Evolutionary conservation across 1,284 basidiomycete genomes (phyloP).

Genomic region (Grifola frondosa): DNA sequence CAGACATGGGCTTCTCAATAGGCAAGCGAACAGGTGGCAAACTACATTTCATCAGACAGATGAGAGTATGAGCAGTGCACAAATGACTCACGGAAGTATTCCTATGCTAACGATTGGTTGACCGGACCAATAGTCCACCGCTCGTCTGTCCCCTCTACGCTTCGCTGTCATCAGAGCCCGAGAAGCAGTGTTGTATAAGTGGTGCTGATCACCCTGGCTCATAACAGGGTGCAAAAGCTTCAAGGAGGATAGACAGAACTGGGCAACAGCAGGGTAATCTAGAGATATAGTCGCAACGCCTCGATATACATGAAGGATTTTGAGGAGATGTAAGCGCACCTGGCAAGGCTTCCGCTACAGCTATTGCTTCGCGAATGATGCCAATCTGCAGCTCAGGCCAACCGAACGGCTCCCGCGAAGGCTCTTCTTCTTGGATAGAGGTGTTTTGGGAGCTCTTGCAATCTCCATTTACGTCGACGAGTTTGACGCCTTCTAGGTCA

Average conservation of each 20-base stretch:
- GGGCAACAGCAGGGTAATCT: constrained; percentile 78
- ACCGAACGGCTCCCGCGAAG: constrained; percentile 76
- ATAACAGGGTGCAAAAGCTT: constrained; percentile 68
- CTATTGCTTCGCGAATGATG: constrained; percentile 86
- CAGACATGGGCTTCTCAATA: constrained; percentile 67
- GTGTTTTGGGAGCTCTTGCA: constrained; percentile 22
- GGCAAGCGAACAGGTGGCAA: constrained; percentile 72
- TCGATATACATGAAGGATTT: constrained; percentile 5
- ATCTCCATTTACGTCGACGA: constrained; percentile 34
- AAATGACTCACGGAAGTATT: constrained; percentile 61
- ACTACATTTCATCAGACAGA: constrained; percentile 37
- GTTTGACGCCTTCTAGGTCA: constrained; percentile 64
- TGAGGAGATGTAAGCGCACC: constrained; percentile 51
- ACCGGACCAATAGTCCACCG: constrained; percentile 82
- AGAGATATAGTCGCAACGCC: neutral
- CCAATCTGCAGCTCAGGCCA: constrained; percentile 95
- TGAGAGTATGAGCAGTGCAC: no score
- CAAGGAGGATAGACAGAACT: constrained; percentile 77
- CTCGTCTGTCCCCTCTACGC: constrained; percentile 69
- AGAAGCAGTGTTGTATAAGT: constrained; percentile 71
- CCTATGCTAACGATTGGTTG: constrained; percentile 79
- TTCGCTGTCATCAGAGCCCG: constrained; percentile 71
- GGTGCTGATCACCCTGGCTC: constrained; percentile 70
- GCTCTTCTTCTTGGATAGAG: constrained; percentile 35
- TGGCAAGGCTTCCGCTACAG: constrained; percentile 88